These are phyloP conservation scores for Raphanus raphanistrum DNA, from an alignment of 345 rosid species.

Conservation along the genomic window DNA sequence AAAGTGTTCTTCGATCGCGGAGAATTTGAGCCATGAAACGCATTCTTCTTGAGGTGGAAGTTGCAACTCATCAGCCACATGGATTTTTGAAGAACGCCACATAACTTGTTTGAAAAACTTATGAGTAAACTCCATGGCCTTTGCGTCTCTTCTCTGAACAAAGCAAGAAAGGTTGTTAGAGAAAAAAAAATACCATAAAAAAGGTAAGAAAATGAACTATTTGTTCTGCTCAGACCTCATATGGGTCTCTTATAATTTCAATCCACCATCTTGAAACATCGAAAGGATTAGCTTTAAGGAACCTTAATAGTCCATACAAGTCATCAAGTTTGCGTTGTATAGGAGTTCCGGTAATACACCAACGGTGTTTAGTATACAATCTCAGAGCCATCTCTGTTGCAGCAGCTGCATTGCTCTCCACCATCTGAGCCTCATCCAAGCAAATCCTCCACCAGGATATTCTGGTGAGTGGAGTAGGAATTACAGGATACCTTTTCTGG, in stretches of 20 bases:
- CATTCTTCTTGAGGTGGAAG: constrained; percentile 94
- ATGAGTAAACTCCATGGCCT: constrained; percentile 80
- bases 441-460: constrained; percentile 98
- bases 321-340: constrained; percentile 95
- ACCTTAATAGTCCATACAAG: constrained; percentile 77
- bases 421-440: constrained; percentile 99
- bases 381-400: constrained; percentile 97
- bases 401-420: constrained; percentile 89
- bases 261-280: constrained; percentile 86
- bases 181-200: constrained; percentile 7
- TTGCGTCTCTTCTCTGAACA: constrained; percentile 63
- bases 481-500: constrained; percentile 97
- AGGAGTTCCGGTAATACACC: constrained; percentile 99
- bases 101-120: constrained; percentile 72
- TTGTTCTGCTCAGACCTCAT: constrained; percentile 55
- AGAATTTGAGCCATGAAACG: constrained; percentile 80
- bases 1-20: constrained; percentile 91
- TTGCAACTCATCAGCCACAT: constrained; percentile 89
- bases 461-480: constrained; percentile 85
- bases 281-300: constrained; percentile 80
- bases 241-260: constrained; percentile 87
- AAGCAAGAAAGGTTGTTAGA: constrained; percentile 28
- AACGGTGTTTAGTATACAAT: constrained; percentile 70
- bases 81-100: constrained; percentile 96
- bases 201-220: constrained; percentile 10